These are phyloP conservation scores for Podaxis sp. DNA, from an alignment of 768 basidiomycete genomes.

Conservation along the genomic window DNA sequence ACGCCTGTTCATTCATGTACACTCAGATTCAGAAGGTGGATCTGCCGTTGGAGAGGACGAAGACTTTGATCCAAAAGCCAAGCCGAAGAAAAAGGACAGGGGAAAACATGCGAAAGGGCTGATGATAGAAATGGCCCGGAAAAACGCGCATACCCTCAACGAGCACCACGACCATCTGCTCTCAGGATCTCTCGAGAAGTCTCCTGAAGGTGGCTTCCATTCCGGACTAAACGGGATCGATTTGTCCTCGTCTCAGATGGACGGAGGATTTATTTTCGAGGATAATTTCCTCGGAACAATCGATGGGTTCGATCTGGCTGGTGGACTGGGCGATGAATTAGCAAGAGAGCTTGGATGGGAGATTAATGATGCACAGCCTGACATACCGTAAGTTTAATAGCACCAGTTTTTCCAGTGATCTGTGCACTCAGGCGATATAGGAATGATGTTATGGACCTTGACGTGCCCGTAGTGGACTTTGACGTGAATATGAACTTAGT, in stretches of 20 bases:
- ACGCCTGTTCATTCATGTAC: neutral
- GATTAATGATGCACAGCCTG: neutral
- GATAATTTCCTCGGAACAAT: slow-evolving; percentile 51
- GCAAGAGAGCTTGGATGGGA: slow-evolving; percentile 77
- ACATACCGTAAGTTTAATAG: neutral
- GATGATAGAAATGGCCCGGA: slow-evolving; percentile 41
- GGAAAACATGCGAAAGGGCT: slow-evolving; percentile 23
- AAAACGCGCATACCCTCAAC: slow-evolving; percentile 60
- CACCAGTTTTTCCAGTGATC: neutral
- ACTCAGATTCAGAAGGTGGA: slow-evolving; percentile 12
- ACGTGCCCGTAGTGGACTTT: neutral
- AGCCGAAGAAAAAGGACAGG: slow-evolving; percentile 27
- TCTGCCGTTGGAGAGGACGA: slow-evolving; percentile 36
- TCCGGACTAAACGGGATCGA: slow-evolving; percentile 22
- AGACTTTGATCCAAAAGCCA: slow-evolving; percentile 44
- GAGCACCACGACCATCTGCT: slow-evolving; percentile 71
- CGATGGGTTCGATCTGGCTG: slow-evolving; percentile 57
- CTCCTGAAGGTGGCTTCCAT: slow-evolving; percentile 38
- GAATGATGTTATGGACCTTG: neutral
- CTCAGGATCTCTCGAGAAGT: slow-evolving; percentile 62
- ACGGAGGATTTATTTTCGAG: slow-evolving; percentile 45
- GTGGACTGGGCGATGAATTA: slow-evolving; percentile 69
- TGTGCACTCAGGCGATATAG: neutral
- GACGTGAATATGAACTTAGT: neutral
- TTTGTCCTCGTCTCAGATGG: slow-evolving; percentile 56